These are phyloP conservation scores for Nicotiana tomentosiformis DNA, from an alignment of 257 asterid species.

Conservation along the genomic window DNA sequence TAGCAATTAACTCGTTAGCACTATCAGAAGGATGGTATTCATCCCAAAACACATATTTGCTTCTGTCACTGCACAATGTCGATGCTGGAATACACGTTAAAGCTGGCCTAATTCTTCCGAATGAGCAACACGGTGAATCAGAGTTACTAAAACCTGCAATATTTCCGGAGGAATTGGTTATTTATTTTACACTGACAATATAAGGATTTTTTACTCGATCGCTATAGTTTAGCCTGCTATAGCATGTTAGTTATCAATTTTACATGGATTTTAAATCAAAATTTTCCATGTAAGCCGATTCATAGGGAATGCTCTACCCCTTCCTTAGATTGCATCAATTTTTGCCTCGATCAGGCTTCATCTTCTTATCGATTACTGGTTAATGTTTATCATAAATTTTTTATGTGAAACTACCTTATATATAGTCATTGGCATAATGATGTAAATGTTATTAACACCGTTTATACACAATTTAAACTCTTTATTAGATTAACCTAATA, in stretches of 20 bases:
- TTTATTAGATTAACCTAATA: neutral
- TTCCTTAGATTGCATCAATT: too few species aligned
- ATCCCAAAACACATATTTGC: constrained; percentile 93
- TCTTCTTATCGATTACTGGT: neutral
- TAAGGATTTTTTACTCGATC: neutral
- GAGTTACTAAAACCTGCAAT: constrained; percentile 64
- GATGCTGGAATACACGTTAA: constrained; percentile 83
- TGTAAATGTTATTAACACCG: neutral
- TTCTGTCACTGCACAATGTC: constrained; percentile 63
- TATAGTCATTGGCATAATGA: neutral
- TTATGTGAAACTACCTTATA: neutral
- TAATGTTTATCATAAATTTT: neutral
- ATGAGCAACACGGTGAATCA: constrained; percentile 86
- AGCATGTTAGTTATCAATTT: neutral
- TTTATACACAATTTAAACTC: neutral
- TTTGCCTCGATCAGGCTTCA: too few species aligned
- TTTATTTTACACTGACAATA: neutral
- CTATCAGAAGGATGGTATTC: constrained; percentile 84
- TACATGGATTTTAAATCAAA: neutral
- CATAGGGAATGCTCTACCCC: too few species aligned
- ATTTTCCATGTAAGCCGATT: neutral
- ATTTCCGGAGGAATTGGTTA: neutral
- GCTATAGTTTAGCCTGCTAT: neutral
- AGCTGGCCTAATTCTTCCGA: constrained; percentile 79
- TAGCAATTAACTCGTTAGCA: constrained; percentile 67